Evolutionary conservation across 1,284 basidiomycete species (phyloP), one percentile per base, ranked within the genome.

Genomic region (Fistulina hepatica): DNA sequence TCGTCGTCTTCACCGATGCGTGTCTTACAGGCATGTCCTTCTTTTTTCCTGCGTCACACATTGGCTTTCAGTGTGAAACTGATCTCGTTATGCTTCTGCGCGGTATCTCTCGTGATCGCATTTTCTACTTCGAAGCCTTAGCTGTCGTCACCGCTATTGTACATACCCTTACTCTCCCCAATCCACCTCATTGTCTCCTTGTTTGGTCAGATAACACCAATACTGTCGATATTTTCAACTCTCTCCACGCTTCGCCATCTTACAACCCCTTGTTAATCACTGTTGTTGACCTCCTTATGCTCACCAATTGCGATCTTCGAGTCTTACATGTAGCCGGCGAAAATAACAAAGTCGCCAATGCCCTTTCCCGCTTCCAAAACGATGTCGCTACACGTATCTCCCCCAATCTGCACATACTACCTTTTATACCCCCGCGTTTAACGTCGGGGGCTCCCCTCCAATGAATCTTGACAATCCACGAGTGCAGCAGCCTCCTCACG

Each of bases 161-260:
- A 16, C n/a, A 30, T 16, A 30, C n/a, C 6, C 27, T 6, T 6
- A 6, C 27, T 30, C 27, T 13, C 27, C 7, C 27, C 7, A 16
- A 30, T 3, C 6, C 42, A 11, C 27, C 21, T 17, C n/a, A 36
- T 1, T 15, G 32, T 2, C 31, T 4, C 12, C 37, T 57, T 23
- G 31, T 57, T 12, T 57, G 45, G 34, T 52, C 59, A 2, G 60
- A 67, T 41, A 64, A 55, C 41, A 17, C 35, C 0, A 58, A 60
- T 44, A 54, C 53, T 0, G 57, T 62, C 3, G 39, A 54, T 16
- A 54, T 64, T 5, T 67, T 65, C 44, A 44, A 52, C 36, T 44
- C 55, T 0, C 38, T 66, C 5, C 34, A 44, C 1, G 51, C 52
- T 0, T 4, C 11, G 0, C 54, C 52, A 0, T 5, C n/a, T 0